Base-by-base conservation (phyloP, 176 grass and related monocot species). In the Carex parvula region DNA sequence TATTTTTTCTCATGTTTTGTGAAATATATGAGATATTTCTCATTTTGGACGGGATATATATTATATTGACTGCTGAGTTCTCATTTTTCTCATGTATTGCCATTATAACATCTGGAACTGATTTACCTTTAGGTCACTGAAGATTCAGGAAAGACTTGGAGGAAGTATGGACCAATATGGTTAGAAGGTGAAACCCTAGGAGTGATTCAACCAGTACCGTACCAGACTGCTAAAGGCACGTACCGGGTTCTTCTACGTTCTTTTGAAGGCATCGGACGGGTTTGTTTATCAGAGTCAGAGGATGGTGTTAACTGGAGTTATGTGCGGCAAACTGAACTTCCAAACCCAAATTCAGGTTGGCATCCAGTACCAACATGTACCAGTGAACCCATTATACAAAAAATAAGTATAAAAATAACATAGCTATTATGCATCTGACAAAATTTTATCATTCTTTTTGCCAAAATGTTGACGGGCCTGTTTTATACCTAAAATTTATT, bases 191-290 rank as follows among this genome's bases (percentile, higher is more conserved):
- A 95, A 90, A 86, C 91, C 12, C 91, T 95, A 64, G 88, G 92
- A 12, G 96, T 98, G 88, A 98, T 98, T 84, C 96, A 98, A 60
- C 96, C 96, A 54, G 92, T 98, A 72, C 92, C 91, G 24, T 98
- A 98, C 26, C 44, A 21, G 83, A 98, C 91, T 21, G 44, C 91
- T 53, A 90, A 85, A 21, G 91, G 92, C 24, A 89, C 86, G 18
- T 88, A 93, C 64, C 79, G 96, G 15, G 71, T 98, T 88, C 85
- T 98, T 73, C 65, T 98, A 54, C 85, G 96, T 62, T 98, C 96
- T 55, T 98, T 95, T 44, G 91, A 92, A 12, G 88, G 61, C 21
- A 87, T 98, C 0, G 88, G 90, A 0, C 80, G 1, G 44, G 85
- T 98, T 24, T 95, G 86, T 87, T 81, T 95, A 79, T 87, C 96